Percentiles rank a stretch among this genome's conserved stretches.
phyloP scores from a whole-genome alignment of 2,329 filamentous ascomycete genomes.

The Fusarium brachygibbosum region DNA sequence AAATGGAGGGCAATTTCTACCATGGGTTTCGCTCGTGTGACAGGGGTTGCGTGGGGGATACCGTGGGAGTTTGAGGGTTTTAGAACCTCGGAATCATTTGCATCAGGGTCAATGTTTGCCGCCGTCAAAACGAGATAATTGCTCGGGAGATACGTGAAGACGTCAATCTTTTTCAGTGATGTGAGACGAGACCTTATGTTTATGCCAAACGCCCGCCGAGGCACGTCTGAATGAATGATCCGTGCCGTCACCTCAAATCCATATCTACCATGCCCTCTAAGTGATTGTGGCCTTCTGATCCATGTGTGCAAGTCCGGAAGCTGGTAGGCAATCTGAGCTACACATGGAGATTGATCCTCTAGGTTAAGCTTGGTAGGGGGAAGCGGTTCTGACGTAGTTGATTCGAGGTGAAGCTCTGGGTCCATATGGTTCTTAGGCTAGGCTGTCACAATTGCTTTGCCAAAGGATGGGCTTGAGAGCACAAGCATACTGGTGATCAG shows the following conservation, averaged over 20 bases:
- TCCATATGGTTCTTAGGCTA: background rate
- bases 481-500: background rate
- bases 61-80: conserved; percentile 62
- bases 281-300: conserved; percentile 15
- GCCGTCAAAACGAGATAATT: conserved; percentile 54
- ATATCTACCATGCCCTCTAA: conserved; percentile 4
- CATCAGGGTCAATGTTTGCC: conserved; percentile 61
- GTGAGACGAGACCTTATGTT: conserved; percentile 41
- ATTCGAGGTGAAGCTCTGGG: background rate
- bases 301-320: background rate
- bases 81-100: conserved; percentile 65
- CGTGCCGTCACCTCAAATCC: conserved; percentile 11
- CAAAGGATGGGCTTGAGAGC: background rate
- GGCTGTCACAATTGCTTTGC: background rate
- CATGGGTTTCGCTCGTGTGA: conserved; percentile 57
- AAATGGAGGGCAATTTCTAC: conserved; percentile 59
- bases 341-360: background rate
- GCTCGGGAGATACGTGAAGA: conserved; percentile 50
- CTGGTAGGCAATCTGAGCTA: background rate
- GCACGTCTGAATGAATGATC: conserved; percentile 28
- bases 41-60: conserved; percentile 57
- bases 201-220: conserved; percentile 28
- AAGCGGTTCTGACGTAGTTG: background rate
- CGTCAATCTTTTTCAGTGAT: conserved; percentile 44
- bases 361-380: background rate